These are phyloP conservation scores for Aspergillus biplanus DNA, from an alignment of 495 filamentous ascomycete genomes.

Conservation along the genomic window DNA sequence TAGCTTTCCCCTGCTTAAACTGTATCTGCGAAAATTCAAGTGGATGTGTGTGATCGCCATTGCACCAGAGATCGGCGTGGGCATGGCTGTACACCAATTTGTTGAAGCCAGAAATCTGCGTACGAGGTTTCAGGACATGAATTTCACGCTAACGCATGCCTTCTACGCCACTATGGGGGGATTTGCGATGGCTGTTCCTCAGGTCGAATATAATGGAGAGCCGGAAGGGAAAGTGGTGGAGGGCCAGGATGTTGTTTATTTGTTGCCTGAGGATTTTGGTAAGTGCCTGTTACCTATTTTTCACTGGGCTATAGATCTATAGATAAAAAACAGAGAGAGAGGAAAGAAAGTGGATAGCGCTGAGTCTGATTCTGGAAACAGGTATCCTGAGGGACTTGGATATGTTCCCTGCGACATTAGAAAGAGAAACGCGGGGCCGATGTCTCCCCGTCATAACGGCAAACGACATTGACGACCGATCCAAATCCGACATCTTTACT, in stretches of 20 bases:
- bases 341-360: too few species aligned
- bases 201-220: not conserved
- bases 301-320: too few species aligned
- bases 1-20: not conserved
- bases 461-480: slow-evolving; percentile 29
- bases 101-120: not conserved
- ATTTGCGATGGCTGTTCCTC: not conserved
- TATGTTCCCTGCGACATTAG: not conserved
- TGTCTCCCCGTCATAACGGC: not conserved
- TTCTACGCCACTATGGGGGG: not conserved
- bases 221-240: not conserved
- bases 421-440: not conserved
- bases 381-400: not conserved
- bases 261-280: not conserved
- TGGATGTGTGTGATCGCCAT: not conserved
- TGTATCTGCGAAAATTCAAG: not conserved
- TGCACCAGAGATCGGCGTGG: not conserved
- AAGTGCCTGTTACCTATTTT: too few species aligned
- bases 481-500: slow-evolving; percentile 38
- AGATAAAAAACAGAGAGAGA: too few species aligned
- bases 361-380: not conserved
- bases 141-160: not conserved
- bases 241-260: not conserved
- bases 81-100: not conserved
- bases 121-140: not conserved